Evolutionary conservation across 768 basidiomycete genomes (phyloP), one percentile per base, ranked within the genome.

Genomic region (Hygrocybe punicea): DNA sequence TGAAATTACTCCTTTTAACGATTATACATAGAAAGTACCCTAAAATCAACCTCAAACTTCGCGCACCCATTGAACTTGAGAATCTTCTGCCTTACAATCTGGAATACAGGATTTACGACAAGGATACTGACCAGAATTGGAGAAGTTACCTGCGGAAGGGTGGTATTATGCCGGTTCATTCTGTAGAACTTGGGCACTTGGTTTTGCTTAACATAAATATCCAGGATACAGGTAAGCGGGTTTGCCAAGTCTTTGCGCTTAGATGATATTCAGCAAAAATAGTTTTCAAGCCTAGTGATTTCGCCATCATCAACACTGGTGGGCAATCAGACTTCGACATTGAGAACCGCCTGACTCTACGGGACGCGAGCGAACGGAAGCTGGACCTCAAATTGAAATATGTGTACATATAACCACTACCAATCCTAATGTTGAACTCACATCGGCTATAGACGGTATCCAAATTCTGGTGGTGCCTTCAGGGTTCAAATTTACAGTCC

Each of bases 51-150:
- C 77, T 99, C 50, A 87, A 84, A 58, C 83, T 99, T 45, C 86
- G 93, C 35, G 93, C 97, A 13, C 97, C 97, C 0, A 79, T 99
- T 24, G 96, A 99, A 66, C 75, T 99, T 9, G 96, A 99, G 72
- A 99, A 99, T 67, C 75, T 98, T 17, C 75, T 98, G 21, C 97
- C 97, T 1, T 97, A 87, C 73, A 93, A 98, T 64, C 72, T 98
- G 51, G 87, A 93, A 64, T 99, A 97, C 74, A 84, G 93, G n/a
- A 89, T 98, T 34, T 98, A 93, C 62, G 95, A 99, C 78, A 97
- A 94, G 75, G 84, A 97, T 60, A 87, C 89, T 0, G 86, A 93
- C 64, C 91, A 93, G 65, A 95, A 96, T 65, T 98, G 94, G 87
- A 85, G 84, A 61, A 95, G 91, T 67, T 99, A 93, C 73, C 78